A percentile compares a stretch with the other conserved stretches of the same genome.
phyloP scores from a whole-genome alignment of 306 rosid species.

The Alnus glutinosa region DNA sequence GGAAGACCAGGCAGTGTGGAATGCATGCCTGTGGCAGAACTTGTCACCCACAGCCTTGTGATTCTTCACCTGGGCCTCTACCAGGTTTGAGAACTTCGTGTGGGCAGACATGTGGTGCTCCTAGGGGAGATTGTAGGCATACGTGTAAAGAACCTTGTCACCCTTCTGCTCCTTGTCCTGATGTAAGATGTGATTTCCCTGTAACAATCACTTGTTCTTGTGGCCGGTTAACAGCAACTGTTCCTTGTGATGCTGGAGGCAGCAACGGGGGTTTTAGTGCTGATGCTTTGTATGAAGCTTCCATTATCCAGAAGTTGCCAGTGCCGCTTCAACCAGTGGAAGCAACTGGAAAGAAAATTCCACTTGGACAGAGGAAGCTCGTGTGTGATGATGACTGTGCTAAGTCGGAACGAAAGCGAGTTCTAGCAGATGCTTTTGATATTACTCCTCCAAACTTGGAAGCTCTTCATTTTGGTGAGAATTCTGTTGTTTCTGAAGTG shows the following conservation, averaged over 20 bases:
- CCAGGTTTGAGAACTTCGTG: constrained; percentile 60
- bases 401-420: constrained; percentile 79
- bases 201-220: constrained; percentile 82
- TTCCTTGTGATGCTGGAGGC: constrained; percentile 88
- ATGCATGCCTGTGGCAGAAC: constrained; percentile 86
- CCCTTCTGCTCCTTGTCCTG: constrained; percentile 76
- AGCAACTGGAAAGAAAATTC: constrained; percentile 55
- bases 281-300: constrained; percentile 68
- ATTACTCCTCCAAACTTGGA: constrained; percentile 67
- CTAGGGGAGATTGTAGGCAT: constrained; percentile 89
- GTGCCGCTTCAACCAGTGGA: constrained; percentile 71
- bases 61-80: constrained; percentile 38
- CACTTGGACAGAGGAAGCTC: constrained; percentile 84
- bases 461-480: constrained; percentile 82
- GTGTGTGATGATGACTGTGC: constrained; percentile 91
- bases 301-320: constrained; percentile 72
- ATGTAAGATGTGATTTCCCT: constrained; percentile 60
- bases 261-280: constrained; percentile 48
- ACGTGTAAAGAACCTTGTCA: constrained; percentile 81
- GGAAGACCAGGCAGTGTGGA: constrained; percentile 89
- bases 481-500: constrained; percentile 55
- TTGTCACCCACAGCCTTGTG: constrained; percentile 82
- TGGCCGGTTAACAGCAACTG: constrained; percentile 67
- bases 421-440: constrained; percentile 94
- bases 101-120: constrained; percentile 92